Percentiles rank a stretch among this genome's conserved stretches.
These are phyloP conservation scores for Arbutus unedo DNA, from an alignment of 148 eudicot genomes.

Conservation along the genomic window DNA sequence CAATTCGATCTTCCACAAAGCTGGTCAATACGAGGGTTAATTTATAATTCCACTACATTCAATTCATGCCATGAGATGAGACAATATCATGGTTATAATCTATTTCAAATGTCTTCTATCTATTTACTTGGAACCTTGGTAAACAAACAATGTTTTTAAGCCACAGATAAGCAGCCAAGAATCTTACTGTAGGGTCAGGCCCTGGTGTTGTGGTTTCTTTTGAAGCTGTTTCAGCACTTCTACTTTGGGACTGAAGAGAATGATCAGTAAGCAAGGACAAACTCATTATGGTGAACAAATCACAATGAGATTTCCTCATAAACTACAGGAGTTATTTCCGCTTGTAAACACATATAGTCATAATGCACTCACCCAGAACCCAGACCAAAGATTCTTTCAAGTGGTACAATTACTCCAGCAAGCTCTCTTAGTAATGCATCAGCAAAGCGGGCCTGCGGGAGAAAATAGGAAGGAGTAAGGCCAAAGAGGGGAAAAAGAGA, in stretches of 20 bases:
- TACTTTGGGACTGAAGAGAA: slow-evolving; percentile 73
- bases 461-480: slow-evolving; percentile 2
- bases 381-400: slow-evolving; percentile 85
- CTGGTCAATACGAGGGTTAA: slow-evolving; percentile 33
- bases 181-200: slow-evolving; percentile 80
- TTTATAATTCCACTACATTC: not conserved
- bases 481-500: slow-evolving; percentile 7
- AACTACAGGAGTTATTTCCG: not conserved
- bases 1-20: slow-evolving; percentile 97
- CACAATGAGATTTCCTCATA: not conserved
- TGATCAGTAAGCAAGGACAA: slow-evolving; percentile 3
- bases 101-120: not conserved
- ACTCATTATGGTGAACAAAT: not conserved
- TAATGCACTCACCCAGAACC: slow-evolving; percentile 73
- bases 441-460: slow-evolving; percentile 79
- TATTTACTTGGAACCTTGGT: not conserved
- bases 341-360: not conserved
- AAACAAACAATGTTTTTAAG: not conserved
- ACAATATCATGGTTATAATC: not conserved
- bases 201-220: slow-evolving; percentile 82
- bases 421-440: slow-evolving; percentile 80
- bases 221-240: slow-evolving; percentile 93
- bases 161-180: slow-evolving; percentile 10
- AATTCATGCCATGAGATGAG: not conserved
- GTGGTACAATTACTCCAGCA: slow-evolving; percentile 87